phyloP scores from a whole-genome alignment of 331 rosid species.

The Malus hybrid region DNA sequence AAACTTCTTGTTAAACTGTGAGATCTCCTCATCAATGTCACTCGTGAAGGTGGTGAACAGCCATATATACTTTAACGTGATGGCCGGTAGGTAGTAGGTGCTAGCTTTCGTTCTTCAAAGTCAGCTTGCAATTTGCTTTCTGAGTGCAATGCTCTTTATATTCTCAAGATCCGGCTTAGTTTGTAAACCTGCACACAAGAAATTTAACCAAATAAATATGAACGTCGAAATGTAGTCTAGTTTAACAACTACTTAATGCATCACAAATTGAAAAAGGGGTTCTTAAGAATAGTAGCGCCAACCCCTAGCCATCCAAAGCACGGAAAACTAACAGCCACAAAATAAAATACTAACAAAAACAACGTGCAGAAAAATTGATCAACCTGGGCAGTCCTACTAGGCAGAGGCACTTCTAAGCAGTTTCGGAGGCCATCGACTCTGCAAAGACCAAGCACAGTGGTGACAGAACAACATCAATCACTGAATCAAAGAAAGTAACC shows the following conservation, averaged over 20 bases:
- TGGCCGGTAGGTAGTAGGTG: not conserved
- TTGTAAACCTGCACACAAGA: slow-evolving; percentile 40
- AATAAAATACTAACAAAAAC: not conserved
- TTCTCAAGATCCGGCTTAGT: slow-evolving; percentile 46
- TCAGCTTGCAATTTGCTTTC: slow-evolving; percentile 3
- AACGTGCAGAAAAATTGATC: slow-evolving; percentile 13
- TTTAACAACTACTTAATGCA: not conserved
- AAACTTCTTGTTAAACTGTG: not conserved
- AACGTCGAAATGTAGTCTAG: not conserved
- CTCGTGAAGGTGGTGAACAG: not conserved
- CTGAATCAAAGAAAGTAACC: not conserved
- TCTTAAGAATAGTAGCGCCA: not conserved
- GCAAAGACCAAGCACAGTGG: slow-evolving; percentile 13
- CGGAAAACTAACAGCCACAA: not conserved
- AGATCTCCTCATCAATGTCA: not conserved
- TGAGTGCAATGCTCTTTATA: slow-evolving; percentile 13
- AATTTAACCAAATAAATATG: not conserved
- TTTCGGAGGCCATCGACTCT: slow-evolving; percentile 70
- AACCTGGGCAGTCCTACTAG: slow-evolving; percentile 89
- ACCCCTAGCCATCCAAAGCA: not conserved
- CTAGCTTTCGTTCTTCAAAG: not conserved
- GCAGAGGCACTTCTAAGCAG: slow-evolving; percentile 75
- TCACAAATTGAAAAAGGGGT: not conserved
- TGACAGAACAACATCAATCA: not conserved
- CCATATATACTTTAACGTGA: not conserved